phyloP scores from a whole-genome alignment of 169 alveolate species.

The Cryptosporidium sp. region DNA sequence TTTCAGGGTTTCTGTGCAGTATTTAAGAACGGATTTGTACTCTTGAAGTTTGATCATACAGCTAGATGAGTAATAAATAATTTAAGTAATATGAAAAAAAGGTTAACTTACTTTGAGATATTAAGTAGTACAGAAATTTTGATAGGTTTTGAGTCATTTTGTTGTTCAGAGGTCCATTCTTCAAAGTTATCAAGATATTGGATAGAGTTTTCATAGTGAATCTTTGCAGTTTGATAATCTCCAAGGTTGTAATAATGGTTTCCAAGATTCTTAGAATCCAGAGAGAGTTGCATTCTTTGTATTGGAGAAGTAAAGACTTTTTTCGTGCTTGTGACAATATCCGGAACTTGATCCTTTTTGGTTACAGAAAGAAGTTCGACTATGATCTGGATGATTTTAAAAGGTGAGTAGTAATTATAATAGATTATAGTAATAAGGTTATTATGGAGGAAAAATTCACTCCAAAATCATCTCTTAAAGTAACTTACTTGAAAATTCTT shows the following conservation, averaged over 20 bases:
- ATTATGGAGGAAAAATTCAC: background rate
- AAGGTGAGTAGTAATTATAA: too few relatives aligned
- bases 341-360: slow-evolving; percentile 42
- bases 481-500: background rate
- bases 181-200: slow-evolving; percentile 14
- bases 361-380: slow-evolving; percentile 24
- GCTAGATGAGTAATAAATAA: background rate
- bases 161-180: slow-evolving; percentile 60
- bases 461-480: background rate
- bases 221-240: slow-evolving; percentile 36
- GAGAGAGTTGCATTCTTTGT: slow-evolving; percentile 65
- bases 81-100: background rate
- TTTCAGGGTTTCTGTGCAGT: slow-evolving; percentile 38
- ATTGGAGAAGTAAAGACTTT: slow-evolving; percentile 21
- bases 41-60: slow-evolving; percentile 39
- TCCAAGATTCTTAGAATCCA: slow-evolving; percentile 41
- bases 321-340: background rate
- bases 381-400: background rate
- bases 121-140: slow-evolving; percentile 41
- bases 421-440: background rate
- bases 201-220: slow-evolving; percentile 44
- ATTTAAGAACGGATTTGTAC: slow-evolving; percentile 23
- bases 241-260: slow-evolving; percentile 44
- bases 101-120: slow-evolving; percentile 57
- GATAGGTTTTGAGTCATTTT: slow-evolving; percentile 30